These are phyloP conservation scores for Collybiopsis confluens DNA, from an alignment of 768 basidiomycete genomes.

Conservation along the genomic window DNA sequence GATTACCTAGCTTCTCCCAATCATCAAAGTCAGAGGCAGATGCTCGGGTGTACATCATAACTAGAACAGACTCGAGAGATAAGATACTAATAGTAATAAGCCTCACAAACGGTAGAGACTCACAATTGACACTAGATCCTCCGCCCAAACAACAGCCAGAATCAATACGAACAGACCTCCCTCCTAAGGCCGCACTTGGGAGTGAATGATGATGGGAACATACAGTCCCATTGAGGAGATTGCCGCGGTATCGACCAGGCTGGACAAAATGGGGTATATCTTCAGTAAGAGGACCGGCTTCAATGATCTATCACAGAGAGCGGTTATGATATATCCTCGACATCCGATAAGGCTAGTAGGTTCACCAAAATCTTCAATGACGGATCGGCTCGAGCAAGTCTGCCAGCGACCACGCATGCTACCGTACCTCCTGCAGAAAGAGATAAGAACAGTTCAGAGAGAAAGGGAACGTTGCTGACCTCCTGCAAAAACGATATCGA, in stretches of 20 bases:
- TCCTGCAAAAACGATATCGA: conserved; percentile 34
- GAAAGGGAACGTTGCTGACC: conserved; percentile 13
- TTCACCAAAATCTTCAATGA: conserved; percentile 34
- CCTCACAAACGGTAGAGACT: too few relatives aligned
- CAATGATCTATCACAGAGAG: conserved; percentile 20
- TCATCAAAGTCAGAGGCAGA: conserved; percentile 44
- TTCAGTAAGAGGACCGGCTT: conserved; percentile 35
- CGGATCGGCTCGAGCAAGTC: conserved; percentile 33
- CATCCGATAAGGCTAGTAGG: too few relatives aligned
- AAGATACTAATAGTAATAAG: background rate
- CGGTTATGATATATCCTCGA: too few relatives aligned
- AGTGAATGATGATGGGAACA: conserved; percentile 30
- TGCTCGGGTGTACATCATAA: conserved; percentile 38
- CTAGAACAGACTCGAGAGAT: conserved; percentile 1
- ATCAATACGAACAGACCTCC: conserved; percentile 27
- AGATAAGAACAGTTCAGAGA: background rate
- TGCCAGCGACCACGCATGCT: conserved; percentile 33
- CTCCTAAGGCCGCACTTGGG: conserved; percentile 24
- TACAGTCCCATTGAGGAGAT: conserved; percentile 30
- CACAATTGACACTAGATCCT: conserved; percentile 45
- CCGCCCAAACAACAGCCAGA: conserved; percentile 40
- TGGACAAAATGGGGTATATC: conserved; percentile 32
- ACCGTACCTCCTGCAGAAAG: conserved; percentile 26
- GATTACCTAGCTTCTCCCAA: conserved; percentile 37
- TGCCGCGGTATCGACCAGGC: conserved; percentile 31